Conservation (phyloP, 1,284 basidiomycete genomes). For the Mycena citricolor region DNA sequence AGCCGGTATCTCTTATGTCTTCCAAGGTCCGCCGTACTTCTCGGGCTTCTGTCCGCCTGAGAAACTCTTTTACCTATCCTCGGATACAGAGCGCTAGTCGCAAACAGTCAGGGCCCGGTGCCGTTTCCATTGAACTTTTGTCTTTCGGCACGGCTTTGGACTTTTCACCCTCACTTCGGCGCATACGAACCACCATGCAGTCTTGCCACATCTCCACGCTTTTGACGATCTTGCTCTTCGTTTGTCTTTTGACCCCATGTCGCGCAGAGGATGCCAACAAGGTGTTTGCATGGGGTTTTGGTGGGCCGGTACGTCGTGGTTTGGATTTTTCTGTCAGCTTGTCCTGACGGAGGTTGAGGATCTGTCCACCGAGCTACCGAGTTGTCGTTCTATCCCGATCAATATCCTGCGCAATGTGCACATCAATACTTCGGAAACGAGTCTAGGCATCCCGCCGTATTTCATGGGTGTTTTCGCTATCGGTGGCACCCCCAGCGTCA, state of each 20-base stretch:
- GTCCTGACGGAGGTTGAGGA: too few species aligned
- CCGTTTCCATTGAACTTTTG: conserved; percentile 16
- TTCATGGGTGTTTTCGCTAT: conserved; percentile 34
- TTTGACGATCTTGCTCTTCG: conserved; percentile 17
- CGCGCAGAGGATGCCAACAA: conserved; percentile 10
- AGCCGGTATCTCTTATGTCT: conserved; percentile 21
- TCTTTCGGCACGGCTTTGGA: conserved; percentile 13
- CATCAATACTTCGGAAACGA: conserved; percentile 3
- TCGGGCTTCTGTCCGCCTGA: not conserved
- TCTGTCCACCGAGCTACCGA: conserved; percentile 3
- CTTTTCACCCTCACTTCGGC: conserved; percentile 1
- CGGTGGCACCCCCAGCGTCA: conserved; percentile 30
- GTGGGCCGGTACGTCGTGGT: conserved; percentile 8
- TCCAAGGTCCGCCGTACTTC: conserved; percentile 9
- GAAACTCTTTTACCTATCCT: not conserved
- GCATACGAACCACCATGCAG: conserved; percentile 17
- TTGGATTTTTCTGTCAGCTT: not conserved
- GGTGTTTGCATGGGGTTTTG: conserved; percentile 20
- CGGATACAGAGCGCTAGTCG: conserved; percentile 23
- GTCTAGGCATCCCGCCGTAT: conserved; percentile 31
- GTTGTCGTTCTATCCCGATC: conserved; percentile 11
- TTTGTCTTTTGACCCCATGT: conserved; percentile 12
- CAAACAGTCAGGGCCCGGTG: conserved; percentile 23
- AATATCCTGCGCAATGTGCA: conserved; percentile 10
- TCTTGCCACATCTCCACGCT: conserved; percentile 15